Evolutionary conservation across 2,329 filamentous ascomycete species (phyloP).

Genomic region (Diaporthe sp.): DNA sequence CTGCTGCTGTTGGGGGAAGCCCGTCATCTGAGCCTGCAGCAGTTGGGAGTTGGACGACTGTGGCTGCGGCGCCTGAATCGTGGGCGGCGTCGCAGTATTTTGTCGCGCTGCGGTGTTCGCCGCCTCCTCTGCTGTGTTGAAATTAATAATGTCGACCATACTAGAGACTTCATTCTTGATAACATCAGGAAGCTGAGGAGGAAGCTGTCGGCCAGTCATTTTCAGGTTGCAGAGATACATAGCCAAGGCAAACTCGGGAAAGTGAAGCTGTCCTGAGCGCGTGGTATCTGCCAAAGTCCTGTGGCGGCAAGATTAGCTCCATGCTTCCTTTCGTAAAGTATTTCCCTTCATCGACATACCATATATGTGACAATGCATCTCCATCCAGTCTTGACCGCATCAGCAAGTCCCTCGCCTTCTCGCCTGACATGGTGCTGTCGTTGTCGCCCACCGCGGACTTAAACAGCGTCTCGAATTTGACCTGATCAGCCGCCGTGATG

Average conservation of each 20-base stretch:
- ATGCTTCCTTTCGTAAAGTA: too few species aligned
- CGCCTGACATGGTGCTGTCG: constrained; percentile 89
- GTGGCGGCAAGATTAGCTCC: constrained; percentile 33
- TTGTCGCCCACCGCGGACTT: constrained; percentile 91
- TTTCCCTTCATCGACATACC: constrained; percentile 65
- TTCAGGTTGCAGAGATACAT: constrained; percentile 99
- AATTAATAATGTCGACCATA: constrained; percentile 99
- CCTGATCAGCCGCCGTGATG: constrained; percentile 93
- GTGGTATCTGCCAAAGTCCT: constrained; percentile 96
- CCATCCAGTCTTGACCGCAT: constrained; percentile 90
- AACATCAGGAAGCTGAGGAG: constrained; percentile 81
- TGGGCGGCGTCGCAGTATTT: constrained; percentile 63
- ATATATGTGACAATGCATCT: constrained; percentile 91
- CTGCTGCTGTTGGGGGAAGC: constrained; percentile 73
- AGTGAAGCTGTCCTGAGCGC: constrained; percentile 94
- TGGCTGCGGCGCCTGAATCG: constrained; percentile 78
- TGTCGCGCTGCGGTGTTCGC: constrained; percentile 63
- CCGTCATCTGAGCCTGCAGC: constrained; percentile 77
- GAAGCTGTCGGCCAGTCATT: constrained; percentile 87
- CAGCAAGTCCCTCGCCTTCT: constrained; percentile 91
- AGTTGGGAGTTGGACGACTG: constrained; percentile 80
- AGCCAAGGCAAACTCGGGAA: constrained; percentile 95
- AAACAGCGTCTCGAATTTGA: constrained; percentile 98
- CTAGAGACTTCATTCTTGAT: constrained; percentile 98
- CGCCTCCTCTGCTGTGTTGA: constrained; percentile 85